Percentiles rank a stretch among this genome's conserved stretches.
These are phyloP conservation scores for Eucalyptus regnans DNA, from an alignment of 345 rosid genomes.

Conservation along the genomic window DNA sequence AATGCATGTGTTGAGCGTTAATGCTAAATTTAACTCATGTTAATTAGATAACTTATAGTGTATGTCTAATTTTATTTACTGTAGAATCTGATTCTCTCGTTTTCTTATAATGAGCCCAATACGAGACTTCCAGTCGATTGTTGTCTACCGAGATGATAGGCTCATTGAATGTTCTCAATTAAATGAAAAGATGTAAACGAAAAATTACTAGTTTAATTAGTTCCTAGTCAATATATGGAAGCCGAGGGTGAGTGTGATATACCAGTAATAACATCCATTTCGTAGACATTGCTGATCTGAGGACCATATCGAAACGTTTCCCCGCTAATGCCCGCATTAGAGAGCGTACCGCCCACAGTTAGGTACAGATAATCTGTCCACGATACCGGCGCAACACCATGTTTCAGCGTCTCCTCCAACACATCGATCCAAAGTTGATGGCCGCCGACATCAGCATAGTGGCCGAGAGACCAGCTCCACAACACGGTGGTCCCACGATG, in stretches of 20 bases:
- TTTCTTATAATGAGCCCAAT: background rate
- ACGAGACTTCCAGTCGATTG: too few species aligned
- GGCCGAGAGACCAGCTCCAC: background rate
- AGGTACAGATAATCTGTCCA: conserved; percentile 39
- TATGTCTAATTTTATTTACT: background rate
- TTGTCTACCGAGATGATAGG: too few species aligned
- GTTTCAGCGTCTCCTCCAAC: background rate
- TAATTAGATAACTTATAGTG: background rate
- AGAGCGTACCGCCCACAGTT: conserved; percentile 37
- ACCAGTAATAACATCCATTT: conserved; percentile 46
- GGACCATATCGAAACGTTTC: conserved; percentile 30
- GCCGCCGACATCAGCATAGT: conserved; percentile 27
- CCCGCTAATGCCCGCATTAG: conserved; percentile 44
- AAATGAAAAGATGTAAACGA: background rate
- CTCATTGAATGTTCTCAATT: background rate
- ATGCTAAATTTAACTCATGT: background rate
- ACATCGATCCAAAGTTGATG: conserved; percentile 36
- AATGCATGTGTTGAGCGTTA: background rate
- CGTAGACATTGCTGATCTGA: conserved; percentile 30
- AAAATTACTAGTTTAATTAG: background rate
- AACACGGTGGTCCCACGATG: background rate
- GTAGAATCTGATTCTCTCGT: background rate
- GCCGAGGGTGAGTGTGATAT: background rate
- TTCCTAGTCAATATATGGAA: background rate
- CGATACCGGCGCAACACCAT: conserved; percentile 28